Base-by-base conservation (phyloP, 164 flowering plant species). In the Taxillus chinensis region DNA sequence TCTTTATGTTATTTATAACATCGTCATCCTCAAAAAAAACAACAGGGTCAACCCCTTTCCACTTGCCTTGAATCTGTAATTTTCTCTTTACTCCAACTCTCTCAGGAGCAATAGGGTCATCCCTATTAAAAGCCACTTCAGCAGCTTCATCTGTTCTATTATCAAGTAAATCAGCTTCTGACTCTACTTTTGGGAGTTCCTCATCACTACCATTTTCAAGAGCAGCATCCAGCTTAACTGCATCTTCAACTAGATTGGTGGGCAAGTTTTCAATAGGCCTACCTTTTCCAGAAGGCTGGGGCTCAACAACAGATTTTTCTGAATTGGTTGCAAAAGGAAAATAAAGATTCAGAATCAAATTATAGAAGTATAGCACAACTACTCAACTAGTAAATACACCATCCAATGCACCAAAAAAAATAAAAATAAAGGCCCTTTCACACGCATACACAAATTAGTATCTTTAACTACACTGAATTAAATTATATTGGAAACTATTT, bases 41-140 rank as follows among this genome's bases (percentile, higher is more conserved):
- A 64, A 95, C 95, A 64, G 99, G 99, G 60, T 95, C 99, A 46
- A 95, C 86, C 6, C 98, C 98, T 69, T 66, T 83, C 98, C 97
- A 90, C 71, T 71, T 90, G 49, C 97, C 97, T 75, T 86, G 96
- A 15, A 76, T 77, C 71, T 85, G 93, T 58, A 79, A 71, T 79
- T 82, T 86, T 62, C 84, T 78, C 64, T 84, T 90, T 4, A 68
- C 82, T n/a, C 71, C 71, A 27, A 63, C 68, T 60, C 59, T 73
- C 40, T 68, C 68, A 15, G 67, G 37, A 61, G 66, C 79, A 75
- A 57, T 67, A 69, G 53, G 70, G 17, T 62, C 62, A 65, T 75
- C 76, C 49, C 70, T 80, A 61, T 14, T 41, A 40, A 68, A 50
- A 65, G 72, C 59, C 67, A 60, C 65, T 53, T 64, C 81, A 65